Conservation (phyloP, 352 stramenopile genomes). For the Achlya hypogyna region DNA sequence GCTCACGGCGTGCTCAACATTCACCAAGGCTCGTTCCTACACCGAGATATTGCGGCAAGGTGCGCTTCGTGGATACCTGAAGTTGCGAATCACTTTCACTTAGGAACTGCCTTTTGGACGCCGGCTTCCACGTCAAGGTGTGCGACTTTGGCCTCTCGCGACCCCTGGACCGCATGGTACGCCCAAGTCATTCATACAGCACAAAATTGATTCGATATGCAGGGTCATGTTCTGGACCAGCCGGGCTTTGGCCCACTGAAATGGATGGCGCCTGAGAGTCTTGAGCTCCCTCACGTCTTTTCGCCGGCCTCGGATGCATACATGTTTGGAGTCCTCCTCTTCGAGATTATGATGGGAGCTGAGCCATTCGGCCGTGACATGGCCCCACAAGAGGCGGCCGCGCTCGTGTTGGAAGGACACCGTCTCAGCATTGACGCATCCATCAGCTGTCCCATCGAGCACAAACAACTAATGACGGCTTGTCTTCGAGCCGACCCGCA, state of each 20-base stretch:
- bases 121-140: conserved; percentile 59
- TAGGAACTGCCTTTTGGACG: conserved; percentile 59
- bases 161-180: conserved; percentile 37
- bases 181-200: too few species aligned
- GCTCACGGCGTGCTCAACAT: conserved; percentile 59
- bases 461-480: conserved; percentile 40
- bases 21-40: conserved; percentile 51
- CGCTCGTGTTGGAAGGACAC: conserved; percentile 51
- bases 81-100: conserved; percentile 26
- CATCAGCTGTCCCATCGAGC: conserved; percentile 24
- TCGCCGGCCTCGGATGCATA: conserved; percentile 64
- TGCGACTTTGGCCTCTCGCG: conserved; percentile 61
- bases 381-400: conserved; percentile 37
- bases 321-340: conserved; percentile 69
- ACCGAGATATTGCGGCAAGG: conserved; percentile 54
- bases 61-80: not conserved
- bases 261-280: conserved; percentile 67
- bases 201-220: too few species aligned
- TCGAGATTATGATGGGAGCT: conserved; percentile 60
- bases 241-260: conserved; percentile 62
- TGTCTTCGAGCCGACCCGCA: conserved; percentile 58
- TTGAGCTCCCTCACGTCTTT: conserved; percentile 52
- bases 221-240: conserved; percentile 12
- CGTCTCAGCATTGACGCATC: conserved; percentile 41
- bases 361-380: conserved; percentile 30